Conservation (phyloP, 2,329 filamentous ascomycete genomes). For the Colletotrichum incanum region DNA sequence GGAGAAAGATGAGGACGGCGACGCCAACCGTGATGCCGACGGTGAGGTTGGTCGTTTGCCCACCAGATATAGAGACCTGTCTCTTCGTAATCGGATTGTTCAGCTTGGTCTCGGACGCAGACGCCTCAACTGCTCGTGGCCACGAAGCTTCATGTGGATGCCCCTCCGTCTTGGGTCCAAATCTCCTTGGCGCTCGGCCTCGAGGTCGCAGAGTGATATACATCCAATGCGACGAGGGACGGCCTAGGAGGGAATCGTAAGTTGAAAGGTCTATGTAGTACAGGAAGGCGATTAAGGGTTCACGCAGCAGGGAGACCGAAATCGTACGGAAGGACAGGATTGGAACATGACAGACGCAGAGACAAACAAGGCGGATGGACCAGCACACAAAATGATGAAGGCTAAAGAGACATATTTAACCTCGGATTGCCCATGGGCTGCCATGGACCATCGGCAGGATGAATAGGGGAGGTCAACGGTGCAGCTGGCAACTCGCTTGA, state of each 20-base stretch:
- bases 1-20: slow-evolving; percentile 58
- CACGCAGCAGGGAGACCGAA: slow-evolving; percentile 20
- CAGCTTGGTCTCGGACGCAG: not conserved
- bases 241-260: not conserved
- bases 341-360: slow-evolving; percentile 24
- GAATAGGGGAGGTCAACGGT: not conserved
- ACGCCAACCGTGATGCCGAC: slow-evolving; percentile 62
- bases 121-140: not conserved
- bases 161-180: not conserved
- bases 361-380: slow-evolving; percentile 14
- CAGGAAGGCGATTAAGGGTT: slow-evolving; percentile 13
- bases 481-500: slow-evolving; percentile 23
- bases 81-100: slow-evolving; percentile 14
- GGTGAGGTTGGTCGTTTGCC: slow-evolving; percentile 56
- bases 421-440: not conserved
- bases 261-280: not conserved
- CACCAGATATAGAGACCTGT: slow-evolving; percentile 36
- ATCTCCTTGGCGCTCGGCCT: slow-evolving; percentile 12
- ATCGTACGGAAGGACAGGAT: slow-evolving; percentile 16
- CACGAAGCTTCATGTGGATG: not conserved
- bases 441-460: not conserved
- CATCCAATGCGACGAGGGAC: slow-evolving; percentile 24
- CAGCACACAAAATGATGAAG: slow-evolving; percentile 11
- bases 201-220: slow-evolving; percentile 38
- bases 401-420: slow-evolving; percentile 38